Evolutionary conservation across 2,329 filamentous ascomycete genomes (phyloP), one percentile per base, ranked within the genome.

Genomic region (Penicillium sp.): DNA sequence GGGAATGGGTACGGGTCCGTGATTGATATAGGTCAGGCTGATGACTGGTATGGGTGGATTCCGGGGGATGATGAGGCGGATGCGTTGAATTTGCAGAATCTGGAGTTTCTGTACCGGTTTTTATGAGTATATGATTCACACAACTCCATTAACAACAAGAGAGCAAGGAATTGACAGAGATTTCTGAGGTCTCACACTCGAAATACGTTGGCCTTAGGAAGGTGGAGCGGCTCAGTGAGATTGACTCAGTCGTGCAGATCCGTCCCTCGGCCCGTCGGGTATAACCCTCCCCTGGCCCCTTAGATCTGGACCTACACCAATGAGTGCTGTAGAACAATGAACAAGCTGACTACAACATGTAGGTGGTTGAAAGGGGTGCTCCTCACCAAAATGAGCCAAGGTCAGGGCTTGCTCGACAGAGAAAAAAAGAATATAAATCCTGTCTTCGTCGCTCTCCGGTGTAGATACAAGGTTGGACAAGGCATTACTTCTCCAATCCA

Each of bases 81-180:
- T 56, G 53, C 62, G n/a, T 7, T 64, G 13, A 62, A 57, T 45
- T 31, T 64, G 48, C 59, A 62, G 44, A 64, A 62, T 41, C 30
- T 62, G 35, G 62, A 64, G 48, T 62, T 57, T 58, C n/a, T 64
- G 45, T 64, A 64, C 31, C 50, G 62, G 19, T 62, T 64, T 30
- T 44, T 64, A n/a, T 64, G 26, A 56, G 45, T 11, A 11, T 7
- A 7, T 35, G 31, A 7, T 35, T 35, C 31, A 35, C 31, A 7
- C 11, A 11, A 35, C 31, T 35, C 31, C 11, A 7, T 35, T 35
- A 35, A 35, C 7, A 11, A 35, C 9, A 11, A 11, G 35, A 38
- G 15, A 38, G 8, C 4, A 38, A 13, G 8, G 9, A 38, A 38
- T 21, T 21, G 21, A 21, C 21, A 21, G 21, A 21, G 21, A 21